Evolutionary conservation across 306 rosid genomes (phyloP), one percentile per base, ranked within the genome.

Genomic region (Lathyrus oleraceus): DNA sequence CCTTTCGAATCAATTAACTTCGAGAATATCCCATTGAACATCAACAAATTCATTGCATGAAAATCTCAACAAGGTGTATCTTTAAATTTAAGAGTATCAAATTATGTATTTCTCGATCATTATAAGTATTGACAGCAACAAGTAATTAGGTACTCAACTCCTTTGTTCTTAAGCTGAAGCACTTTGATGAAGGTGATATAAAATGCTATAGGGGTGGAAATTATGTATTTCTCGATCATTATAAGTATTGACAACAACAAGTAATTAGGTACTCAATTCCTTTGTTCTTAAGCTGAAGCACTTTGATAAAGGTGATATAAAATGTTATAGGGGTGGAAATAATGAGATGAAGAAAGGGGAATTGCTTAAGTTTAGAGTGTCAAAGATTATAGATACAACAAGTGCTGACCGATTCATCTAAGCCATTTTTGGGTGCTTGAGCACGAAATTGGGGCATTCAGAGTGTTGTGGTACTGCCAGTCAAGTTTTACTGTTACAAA

Each of bases 1-100:
- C 32, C 70, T 38, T 73, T 61, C 8, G 8, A 72, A 61, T 72
- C 15, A 44, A 14, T 25, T 11, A 43, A 6, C 32, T 19, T 17
- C 1, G 44, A 42, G 38, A 64, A 64, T 42, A 64, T 21, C 19
- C 10, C 20, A 13, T 25, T 13, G 38, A 35, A 35, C 44, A 15
- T 51, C 35, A 39, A 64, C 17, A 52, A 40, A 64, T 64, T 16
- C 10, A 53, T 64, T 32, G 20, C 23, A 44, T 43, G 59, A 57
- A 23, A 75, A 74, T 44, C 21, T 57, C 35, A 32, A 36, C 13
- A 56, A 0, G 38, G 49, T 11, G 8, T 44, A 35, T 8, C 6
- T 17, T 27, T 19, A 45, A 65, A 65, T 65, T 65, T 47, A 43
- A 12, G 71, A 65, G 30, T 65, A 65, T 21, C 73, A 44, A 12